A percentile compares a stretch with the other conserved stretches of the same genome.
phyloP scores from a whole-genome alignment of 768 basidiomycete genomes.

The Chalciporus chontae region DNA sequence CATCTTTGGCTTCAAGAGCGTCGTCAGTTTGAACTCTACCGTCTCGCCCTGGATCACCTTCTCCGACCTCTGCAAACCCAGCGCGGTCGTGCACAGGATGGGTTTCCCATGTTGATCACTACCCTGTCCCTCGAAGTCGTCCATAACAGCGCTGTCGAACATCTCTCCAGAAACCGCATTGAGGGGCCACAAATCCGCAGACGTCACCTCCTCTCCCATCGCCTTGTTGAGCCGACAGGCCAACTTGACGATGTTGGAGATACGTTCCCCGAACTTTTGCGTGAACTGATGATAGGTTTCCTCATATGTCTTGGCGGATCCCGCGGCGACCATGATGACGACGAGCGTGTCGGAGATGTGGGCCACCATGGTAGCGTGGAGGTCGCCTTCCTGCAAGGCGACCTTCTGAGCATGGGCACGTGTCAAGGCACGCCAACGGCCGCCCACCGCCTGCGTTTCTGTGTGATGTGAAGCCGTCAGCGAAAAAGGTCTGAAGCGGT shows the following conservation, averaged over 20 bases:
- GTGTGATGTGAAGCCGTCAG: conserved; percentile 4
- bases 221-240: conserved; percentile 38
- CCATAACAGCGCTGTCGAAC: conserved; percentile 44
- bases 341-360: conserved; percentile 43
- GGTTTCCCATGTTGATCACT: conserved; percentile 14
- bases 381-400: conserved; percentile 30
- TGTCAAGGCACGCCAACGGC: conserved; percentile 56
- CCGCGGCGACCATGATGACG: conserved; percentile 40
- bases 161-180: conserved; percentile 40
- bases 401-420: conserved; percentile 39
- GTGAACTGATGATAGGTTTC: conserved; percentile 30
- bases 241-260: conserved; percentile 34
- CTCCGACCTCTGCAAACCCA: conserved; percentile 45
- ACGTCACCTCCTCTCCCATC: conserved; percentile 56
- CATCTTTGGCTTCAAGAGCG: conserved; percentile 55
- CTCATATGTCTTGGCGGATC: conserved; percentile 33
- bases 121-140: conserved; percentile 36
- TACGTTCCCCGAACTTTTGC: conserved; percentile 33
- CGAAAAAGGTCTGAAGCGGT: neutral
- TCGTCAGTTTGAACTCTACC: conserved; percentile 46
- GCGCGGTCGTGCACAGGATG: conserved; percentile 55
- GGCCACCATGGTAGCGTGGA: conserved; percentile 37
- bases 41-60: conserved; percentile 34
- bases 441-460: conserved; percentile 53
- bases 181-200: conserved; percentile 52